Percentiles rank a stretch among this genome's conserved stretches.
phyloP scores from a whole-genome alignment of 805 yeast genomes.

The Yamadazyma insecticola region DNA sequence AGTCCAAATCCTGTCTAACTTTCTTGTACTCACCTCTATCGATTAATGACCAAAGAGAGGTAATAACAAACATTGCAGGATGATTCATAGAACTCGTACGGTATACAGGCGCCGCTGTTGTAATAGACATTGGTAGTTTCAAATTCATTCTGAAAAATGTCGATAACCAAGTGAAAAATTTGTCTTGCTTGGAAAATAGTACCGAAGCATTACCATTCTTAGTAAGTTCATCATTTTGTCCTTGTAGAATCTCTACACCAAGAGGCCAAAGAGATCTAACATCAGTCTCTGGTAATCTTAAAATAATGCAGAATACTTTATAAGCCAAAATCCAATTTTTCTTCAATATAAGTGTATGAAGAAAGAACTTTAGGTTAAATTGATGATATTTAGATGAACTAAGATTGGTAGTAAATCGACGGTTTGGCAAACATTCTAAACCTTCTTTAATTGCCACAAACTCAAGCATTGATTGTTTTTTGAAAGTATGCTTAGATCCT shows the following conservation, averaged over 20 bases:
- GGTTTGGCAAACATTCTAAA: constrained; percentile 18
- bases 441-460: constrained; percentile 2
- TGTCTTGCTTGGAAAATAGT: constrained; percentile 13
- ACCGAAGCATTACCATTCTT: background rate
- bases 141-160: constrained; percentile 19
- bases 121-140: constrained; percentile 4
- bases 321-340: constrained; percentile 55
- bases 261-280: constrained; percentile 58
- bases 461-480: background rate
- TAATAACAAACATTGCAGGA: constrained; percentile 37
- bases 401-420: constrained; percentile 5
- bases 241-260: constrained; percentile 51
- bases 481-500: background rate
- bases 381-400: constrained; percentile 20
- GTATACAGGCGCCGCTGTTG: constrained; percentile 31
- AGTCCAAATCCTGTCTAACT: constrained; percentile 31
- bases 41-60: constrained; percentile 40
- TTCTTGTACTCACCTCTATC: constrained; percentile 28
- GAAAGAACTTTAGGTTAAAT: constrained; percentile 34
- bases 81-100: constrained; percentile 35
- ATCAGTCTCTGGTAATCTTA: constrained; percentile 48
- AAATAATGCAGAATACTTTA: constrained; percentile 44
- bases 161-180: constrained; percentile 34
- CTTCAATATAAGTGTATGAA: constrained; percentile 46
- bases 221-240: constrained; percentile 2